Base-by-base conservation (phyloP, 768 basidiomycete genomes). In the Chlorophyllum brunneum region DNA sequence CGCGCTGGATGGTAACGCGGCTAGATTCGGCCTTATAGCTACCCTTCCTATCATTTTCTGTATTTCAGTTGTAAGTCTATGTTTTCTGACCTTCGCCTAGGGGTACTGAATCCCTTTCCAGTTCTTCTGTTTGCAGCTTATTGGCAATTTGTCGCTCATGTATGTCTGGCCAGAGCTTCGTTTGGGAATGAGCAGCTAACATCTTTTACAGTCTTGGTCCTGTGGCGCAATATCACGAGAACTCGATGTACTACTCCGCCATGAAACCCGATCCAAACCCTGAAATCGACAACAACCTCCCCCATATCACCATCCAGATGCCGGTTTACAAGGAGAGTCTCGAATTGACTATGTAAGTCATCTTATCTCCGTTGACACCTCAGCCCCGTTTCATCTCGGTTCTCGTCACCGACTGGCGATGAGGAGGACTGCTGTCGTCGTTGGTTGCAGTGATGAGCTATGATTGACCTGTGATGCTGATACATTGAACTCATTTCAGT, bases 281-380 rank as follows among this genome's bases (percentile, higher is more conserved):
- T 36, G 81, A 79, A 37, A 75, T 88, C 41, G 86, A 87, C 65
- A 71, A 76, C 15, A 80, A 78, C 61, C 75, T 91, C 5, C 89
- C 88, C 2, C 88, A 89, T 61, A 78, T 90, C 46, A 86, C 87
- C 2, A 82, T 94, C 51, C 82, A 92, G 63, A 77, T 92, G 69
- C 91, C 92, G 0, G 91, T 93, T 23, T 94, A 93, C 73, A 94
- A 93, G 63, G 88, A 91, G 62, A 84, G 80, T 55, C 67, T 91
- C 29, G 79, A 82, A 31, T 68, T 83, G 59, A 86, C 84, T 0
- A 91, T 91, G 85, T 88, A 55, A 60, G 83, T 70, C 9, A 26
- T 42, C 31, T 55, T 6, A 18, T 38, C 27, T 34, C 36, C 29
- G 9, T 15, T 42, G 31, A 30, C 46, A 37, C 15, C 26, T 46